A percentile compares a stretch with the other conserved stretches of the same genome.
Conservation (phyloP, 805 yeast species). For the Torulaspora gathmanii region DNA sequence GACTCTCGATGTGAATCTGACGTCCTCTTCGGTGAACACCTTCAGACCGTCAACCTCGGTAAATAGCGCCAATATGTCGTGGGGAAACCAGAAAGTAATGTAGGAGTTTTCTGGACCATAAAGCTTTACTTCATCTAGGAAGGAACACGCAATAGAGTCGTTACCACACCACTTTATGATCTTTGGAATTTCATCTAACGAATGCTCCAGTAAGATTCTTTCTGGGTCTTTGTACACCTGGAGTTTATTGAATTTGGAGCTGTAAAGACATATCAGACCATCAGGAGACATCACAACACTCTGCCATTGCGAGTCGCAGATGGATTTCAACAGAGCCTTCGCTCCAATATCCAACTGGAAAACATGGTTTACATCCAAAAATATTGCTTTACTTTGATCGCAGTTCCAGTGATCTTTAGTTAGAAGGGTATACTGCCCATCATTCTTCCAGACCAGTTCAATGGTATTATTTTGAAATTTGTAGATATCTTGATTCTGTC, state of each 20-base stretch:
- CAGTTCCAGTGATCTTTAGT: conserved; percentile 32
- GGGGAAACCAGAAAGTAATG: conserved; percentile 46
- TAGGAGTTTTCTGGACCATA: conserved; percentile 62
- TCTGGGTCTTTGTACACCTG: conserved; percentile 43
- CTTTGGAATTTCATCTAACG: conserved; percentile 36
- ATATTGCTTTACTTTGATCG: conserved; percentile 17
- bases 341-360: conserved; percentile 12
- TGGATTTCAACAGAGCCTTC: conserved; percentile 6
- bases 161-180: conserved; percentile 78
- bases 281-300: conserved; percentile 24
- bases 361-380: conserved; percentile 27
- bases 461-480: conserved; percentile 10
- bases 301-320: conserved; percentile 28
- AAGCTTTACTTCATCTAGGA: conserved; percentile 61
- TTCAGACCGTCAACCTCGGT: conserved; percentile 69
- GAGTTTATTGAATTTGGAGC: conserved; percentile 39
- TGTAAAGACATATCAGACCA: conserved; percentile 47
- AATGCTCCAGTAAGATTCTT: conserved; percentile 25
- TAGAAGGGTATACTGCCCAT: conserved; percentile 22
- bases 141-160: conserved; percentile 62
- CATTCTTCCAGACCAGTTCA: conserved; percentile 17
- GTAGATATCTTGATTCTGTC: conserved; percentile 25
- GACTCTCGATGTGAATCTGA: conserved; percentile 65
- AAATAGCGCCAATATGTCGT: conserved; percentile 40
- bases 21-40: conserved; percentile 51